Base-by-base conservation (phyloP, 306 rosid genomes). In the Vigna unguiculata region DNA sequence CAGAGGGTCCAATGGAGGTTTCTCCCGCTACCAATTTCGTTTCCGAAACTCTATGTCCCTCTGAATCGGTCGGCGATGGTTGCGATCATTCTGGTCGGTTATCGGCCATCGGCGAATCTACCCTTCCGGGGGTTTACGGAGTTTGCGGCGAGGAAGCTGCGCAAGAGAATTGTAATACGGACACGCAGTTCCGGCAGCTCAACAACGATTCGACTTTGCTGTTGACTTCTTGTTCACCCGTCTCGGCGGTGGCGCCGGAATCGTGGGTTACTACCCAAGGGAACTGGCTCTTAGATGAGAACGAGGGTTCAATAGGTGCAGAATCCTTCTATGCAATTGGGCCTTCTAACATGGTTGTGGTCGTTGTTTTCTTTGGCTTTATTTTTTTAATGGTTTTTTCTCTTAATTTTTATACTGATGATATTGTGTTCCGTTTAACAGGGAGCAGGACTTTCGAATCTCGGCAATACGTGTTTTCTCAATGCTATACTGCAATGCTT, bases 381-480 rank as follows among this genome's bases (percentile, higher is more conserved):
- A 55, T 36, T 65, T 28, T 60, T 36, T 65, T 1, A 61, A 0
- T 15, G 48, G 4, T 13, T 58, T 14, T 25, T 17, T 59, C 4
- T 3, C 21, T 53, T 2, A 40, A 3, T 64, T 4, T 40, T 40
- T 19, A 0, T 64, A 41, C 69, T 69, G 64, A 51, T 64, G 14
- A 40, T 69, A 4, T 22, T 49, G 54, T 11, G 36, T 66, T 75
- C 60, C 59, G 70, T 62, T 81, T 81, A 0, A 47, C 84, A 94
- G 98, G 97, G 98, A 21, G 91, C 97, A 2, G 98, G 98, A 43
- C 90, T 94, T 63, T 14, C 41, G 20, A 94, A 94, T 81, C 87
- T 94, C 13, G 97, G 98, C 0, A 94, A 92, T 75, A 90, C 98
- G 1, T 94, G 98, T 75, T 94, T 90, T 85, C 71, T 94, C 3